Percentiles rank a stretch among this genome's conserved stretches.
phyloP scores from a whole-genome alignment of 2,329 filamentous ascomycete genomes.

The Metarhizium rileyi region DNA sequence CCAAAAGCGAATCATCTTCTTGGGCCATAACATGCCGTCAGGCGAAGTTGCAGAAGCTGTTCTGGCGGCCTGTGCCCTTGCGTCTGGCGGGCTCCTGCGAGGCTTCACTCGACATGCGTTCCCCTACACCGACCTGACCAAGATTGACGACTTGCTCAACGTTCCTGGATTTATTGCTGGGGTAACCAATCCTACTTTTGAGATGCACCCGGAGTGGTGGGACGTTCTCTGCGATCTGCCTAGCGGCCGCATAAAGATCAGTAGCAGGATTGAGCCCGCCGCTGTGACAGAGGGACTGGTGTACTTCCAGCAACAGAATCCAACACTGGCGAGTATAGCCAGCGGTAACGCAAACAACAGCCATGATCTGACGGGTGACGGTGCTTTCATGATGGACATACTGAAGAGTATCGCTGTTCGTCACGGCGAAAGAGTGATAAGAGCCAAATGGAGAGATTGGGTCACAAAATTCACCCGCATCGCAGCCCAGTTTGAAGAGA shows the following conservation, averaged over 20 bases:
- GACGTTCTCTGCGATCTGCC: slow-evolving; percentile 90
- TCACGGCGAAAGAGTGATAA: slow-evolving; percentile 80
- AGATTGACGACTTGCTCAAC: slow-evolving; percentile 91
- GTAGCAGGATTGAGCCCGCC: slow-evolving; percentile 72
- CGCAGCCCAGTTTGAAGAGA: slow-evolving; percentile 88
- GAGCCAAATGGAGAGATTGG: slow-evolving; percentile 90
- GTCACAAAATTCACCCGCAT: slow-evolving; percentile 90
- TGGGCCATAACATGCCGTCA: slow-evolving; percentile 90
- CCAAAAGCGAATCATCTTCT: slow-evolving; percentile 91
- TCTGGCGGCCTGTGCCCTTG: slow-evolving; percentile 87
- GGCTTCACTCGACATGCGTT: slow-evolving; percentile 96
- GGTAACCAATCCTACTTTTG: slow-evolving; percentile 94
- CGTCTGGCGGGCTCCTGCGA: slow-evolving; percentile 81
- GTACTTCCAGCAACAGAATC: slow-evolving; percentile 79
- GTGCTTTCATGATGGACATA: slow-evolving; percentile 80
- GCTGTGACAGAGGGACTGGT: slow-evolving; percentile 73
- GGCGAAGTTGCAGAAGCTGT: slow-evolving; percentile 97
- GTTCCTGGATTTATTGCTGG: slow-evolving; percentile 97
- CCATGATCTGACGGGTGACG: slow-evolving; percentile 73
- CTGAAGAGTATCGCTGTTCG: slow-evolving; percentile 73
- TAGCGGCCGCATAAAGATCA: slow-evolving; percentile 89
- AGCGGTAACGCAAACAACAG: slow-evolving; percentile 30
- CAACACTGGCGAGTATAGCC: slow-evolving; percentile 41
- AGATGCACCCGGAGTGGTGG: slow-evolving; percentile 96
- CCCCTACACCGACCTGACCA: slow-evolving; percentile 94